Percentiles rank a stretch among this genome's conserved stretches.
These are phyloP conservation scores for Stemphylium vesicarium DNA, from an alignment of 2,329 filamentous ascomycete genomes.

Conservation along the genomic window DNA sequence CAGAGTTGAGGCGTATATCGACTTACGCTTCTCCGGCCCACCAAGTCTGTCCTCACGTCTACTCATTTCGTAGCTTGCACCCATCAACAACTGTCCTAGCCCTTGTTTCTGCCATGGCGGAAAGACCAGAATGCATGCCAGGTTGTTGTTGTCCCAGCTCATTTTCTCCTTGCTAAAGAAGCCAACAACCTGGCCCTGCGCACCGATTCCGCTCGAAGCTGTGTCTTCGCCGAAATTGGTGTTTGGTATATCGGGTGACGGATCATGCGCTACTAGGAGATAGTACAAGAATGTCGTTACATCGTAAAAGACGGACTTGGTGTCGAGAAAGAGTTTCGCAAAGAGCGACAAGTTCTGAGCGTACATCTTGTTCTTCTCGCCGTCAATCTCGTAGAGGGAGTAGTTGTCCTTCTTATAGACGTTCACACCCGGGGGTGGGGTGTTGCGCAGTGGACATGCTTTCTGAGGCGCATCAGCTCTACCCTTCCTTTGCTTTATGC, in stretches of 20 bases:
- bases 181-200: slow-evolving; percentile 71
- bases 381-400: slow-evolving; percentile 91
- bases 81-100: slow-evolving; percentile 87
- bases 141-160: slow-evolving; percentile 98
- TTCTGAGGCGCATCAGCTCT: slow-evolving; percentile 39
- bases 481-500: background rate
- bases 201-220: background rate
- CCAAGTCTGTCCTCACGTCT: slow-evolving; percentile 82
- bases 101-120: slow-evolving; percentile 94
- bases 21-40: slow-evolving; percentile 81
- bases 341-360: slow-evolving; percentile 96
- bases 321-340: slow-evolving; percentile 96
- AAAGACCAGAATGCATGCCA: slow-evolving; percentile 95
- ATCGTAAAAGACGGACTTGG: slow-evolving; percentile 98
- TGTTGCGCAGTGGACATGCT: slow-evolving; percentile 51
- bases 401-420: slow-evolving; percentile 82
- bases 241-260: slow-evolving; percentile 43
- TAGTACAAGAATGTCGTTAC: slow-evolving; percentile 95
- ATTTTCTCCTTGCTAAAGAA: slow-evolving; percentile 99
- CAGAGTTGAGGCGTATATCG: too few species aligned
- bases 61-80: slow-evolving; percentile 90
- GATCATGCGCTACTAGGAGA: slow-evolving; percentile 77
- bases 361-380: slow-evolving; percentile 84
- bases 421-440: slow-evolving; percentile 68
- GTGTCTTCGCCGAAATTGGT: slow-evolving; percentile 32